Evolutionary conservation across 345 rosid species (phyloP).

Genomic region (Eucalyptus pumila): DNA sequence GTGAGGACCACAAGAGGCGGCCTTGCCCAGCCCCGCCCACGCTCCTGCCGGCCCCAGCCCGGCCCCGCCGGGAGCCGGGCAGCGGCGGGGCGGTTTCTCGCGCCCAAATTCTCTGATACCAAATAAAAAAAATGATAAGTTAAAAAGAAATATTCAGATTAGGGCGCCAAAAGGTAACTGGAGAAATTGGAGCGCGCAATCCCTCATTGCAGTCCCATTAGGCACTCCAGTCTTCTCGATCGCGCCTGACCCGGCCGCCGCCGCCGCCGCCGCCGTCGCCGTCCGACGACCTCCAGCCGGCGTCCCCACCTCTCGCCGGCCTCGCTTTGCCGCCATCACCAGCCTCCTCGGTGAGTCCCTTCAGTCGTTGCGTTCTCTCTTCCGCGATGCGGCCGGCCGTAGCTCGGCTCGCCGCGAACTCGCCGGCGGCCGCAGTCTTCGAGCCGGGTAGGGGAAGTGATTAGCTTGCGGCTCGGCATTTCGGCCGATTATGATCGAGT

Average conservation of each 20-base stretch:
- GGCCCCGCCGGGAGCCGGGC: background rate
- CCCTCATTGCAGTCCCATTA: background rate
- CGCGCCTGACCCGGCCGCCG: background rate
- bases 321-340: background rate
- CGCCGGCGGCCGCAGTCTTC: background rate
- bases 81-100: background rate
- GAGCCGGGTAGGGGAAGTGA: background rate
- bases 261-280: too few species aligned
- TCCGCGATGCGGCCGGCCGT: background rate
- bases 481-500: background rate
- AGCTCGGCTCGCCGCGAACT: background rate
- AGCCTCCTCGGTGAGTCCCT: background rate
- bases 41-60: background rate
- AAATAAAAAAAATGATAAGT: background rate
- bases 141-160: background rate
- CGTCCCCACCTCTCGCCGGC: background rate
- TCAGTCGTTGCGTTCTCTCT: background rate
- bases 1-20: background rate
- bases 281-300: background rate
- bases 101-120: background rate
- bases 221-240: background rate
- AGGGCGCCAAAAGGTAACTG: background rate
- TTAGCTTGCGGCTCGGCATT: background rate
- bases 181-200: background rate
- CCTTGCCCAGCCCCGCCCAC: rapidly evolving